Conservation (phyloP, 495 filamentous ascomycete genomes). For the Beverwykella pulmonaria region DNA sequence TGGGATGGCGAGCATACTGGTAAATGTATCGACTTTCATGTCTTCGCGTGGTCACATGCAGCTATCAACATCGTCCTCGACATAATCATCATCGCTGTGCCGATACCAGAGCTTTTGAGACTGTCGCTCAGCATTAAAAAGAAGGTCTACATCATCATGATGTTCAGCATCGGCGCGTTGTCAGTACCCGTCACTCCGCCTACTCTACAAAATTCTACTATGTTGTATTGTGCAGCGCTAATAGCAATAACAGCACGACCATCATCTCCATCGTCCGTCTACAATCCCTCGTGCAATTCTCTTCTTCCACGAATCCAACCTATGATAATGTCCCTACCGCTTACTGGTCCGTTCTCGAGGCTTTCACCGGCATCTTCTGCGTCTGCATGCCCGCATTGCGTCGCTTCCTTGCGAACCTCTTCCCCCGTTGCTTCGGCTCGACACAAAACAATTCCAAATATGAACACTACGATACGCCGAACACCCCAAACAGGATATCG, state of each 20-base stretch:
- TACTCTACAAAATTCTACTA: conserved; percentile 4
- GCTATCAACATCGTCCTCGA: conserved; percentile 39
- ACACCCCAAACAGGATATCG: background rate
- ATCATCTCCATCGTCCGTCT: conserved; percentile 50
- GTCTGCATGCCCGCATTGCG: conserved; percentile 43
- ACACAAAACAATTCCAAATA: background rate
- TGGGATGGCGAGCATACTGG: conserved; percentile 38
- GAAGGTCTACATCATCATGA: conserved; percentile 54
- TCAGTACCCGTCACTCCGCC: conserved; percentile 39
- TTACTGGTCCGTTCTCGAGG: conserved; percentile 41
- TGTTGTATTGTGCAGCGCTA: background rate
- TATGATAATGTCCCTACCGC: conserved; percentile 33
- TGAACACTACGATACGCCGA: background rate
- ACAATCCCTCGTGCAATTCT: conserved; percentile 44
- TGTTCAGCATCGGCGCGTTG: conserved; percentile 60
- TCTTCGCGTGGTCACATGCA: conserved; percentile 8
- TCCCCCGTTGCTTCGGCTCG: conserved; percentile 6
- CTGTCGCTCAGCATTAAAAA: conserved; percentile 51
- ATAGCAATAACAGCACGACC: conserved; percentile 39
- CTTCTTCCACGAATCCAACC: conserved; percentile 38
- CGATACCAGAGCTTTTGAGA: conserved; percentile 51
- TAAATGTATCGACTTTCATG: conserved; percentile 29
- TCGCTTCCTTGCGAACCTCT: conserved; percentile 1
- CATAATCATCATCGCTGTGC: conserved; percentile 39
- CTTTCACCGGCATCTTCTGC: conserved; percentile 43